Conservation (phyloP, 176 grass and related monocot species). For the Triticum turgidum region DNA sequence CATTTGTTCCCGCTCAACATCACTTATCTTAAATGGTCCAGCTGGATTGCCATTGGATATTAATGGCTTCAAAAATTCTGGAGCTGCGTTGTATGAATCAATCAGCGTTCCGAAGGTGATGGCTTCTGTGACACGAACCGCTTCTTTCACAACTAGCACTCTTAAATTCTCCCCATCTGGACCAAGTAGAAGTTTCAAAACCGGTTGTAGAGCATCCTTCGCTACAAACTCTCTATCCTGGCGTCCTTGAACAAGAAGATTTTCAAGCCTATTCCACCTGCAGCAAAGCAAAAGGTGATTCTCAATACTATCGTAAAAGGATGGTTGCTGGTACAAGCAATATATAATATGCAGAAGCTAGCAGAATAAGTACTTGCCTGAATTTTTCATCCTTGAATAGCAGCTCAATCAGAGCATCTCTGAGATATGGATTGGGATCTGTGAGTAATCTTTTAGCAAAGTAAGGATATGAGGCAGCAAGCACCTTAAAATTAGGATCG, state of each 20-base stretch:
- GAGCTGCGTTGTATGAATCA: conserved; percentile 70
- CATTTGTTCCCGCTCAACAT: conserved; percentile 64
- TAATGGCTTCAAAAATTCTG: conserved; percentile 72
- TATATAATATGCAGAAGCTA: conserved; percentile 10
- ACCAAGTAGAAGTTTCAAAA: conserved; percentile 80
- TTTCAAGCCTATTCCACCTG: conserved; percentile 99
- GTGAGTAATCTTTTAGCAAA: conserved; percentile 98
- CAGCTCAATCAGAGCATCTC: conserved; percentile 95
- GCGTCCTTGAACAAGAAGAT: conserved; percentile 92
- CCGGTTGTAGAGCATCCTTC: conserved; percentile 93
- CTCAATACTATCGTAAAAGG: not conserved
- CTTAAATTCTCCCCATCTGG: conserved; percentile 81
- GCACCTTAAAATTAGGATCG: conserved; percentile 97
- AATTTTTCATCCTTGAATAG: conserved; percentile 98
- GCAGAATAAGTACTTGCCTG: conserved; percentile 53
- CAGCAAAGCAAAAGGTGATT: conserved; percentile 29
- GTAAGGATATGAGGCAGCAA: conserved; percentile 97
- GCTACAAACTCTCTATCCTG: conserved; percentile 90
- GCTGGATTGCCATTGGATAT: conserved; percentile 56
- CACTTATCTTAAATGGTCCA: conserved; percentile 72
- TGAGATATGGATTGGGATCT: conserved; percentile 98
- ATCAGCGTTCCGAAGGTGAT: conserved; percentile 67
- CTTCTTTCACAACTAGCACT: conserved; percentile 84
- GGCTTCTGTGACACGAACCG: conserved; percentile 84
- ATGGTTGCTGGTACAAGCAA: not conserved